Base-by-base conservation (phyloP, 2,329 filamentous ascomycete genomes). In the Beauveria pseudobassiana region DNA sequence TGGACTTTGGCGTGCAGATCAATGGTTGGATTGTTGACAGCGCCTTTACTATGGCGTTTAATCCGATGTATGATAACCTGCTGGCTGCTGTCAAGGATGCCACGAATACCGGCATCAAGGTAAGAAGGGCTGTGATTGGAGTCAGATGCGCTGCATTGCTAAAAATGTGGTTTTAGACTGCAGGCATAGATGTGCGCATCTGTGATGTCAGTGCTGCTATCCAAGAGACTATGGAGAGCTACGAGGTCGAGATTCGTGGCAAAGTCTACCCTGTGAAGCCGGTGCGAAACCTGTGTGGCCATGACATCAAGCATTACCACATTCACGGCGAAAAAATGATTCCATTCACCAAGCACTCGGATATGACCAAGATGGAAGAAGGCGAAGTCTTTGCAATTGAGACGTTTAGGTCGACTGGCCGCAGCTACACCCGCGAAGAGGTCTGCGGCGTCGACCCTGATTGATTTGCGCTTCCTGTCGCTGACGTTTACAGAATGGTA, bases 311-410 rank as follows among this genome's bases (percentile, higher is more conserved):
- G 46, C 91, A 86, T 63, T 93, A 92, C 76, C 86, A 84, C 69
- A 96, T 96, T 69, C 92, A 96, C 74, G 91, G 91, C 59, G 87
- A 84, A 67, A 96, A 96, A 80, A 91, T 88, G 67, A 90, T 96
- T 52, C 93, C 92, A 0, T 96, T 96, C 68, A 89, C 96, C 67
- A 96, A 93, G 78, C 87, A 86, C 62, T 81, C 81, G 55, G 89
- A 95, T 68, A 85, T 87, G 71, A 95, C 90, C 45, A 96, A 96
- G 80, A 96, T 96, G 92, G 92, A 96, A 75, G 92, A 96, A 74
- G 91, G 91, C 42, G 92, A 96, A 68, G 85, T 91, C 20, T 96
- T 93, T 74, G 92, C 92, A 63, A 96, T 96, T 67, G 92, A 96
- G 77, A 96, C 92, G 0, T 96, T 96, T 72, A 92, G 92, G 42